A percentile compares a stretch with the other conserved stretches of the same genome.
phyloP scores from a whole-genome alignment of 2,329 filamentous ascomycete species.

The Penicillium corylophilum region DNA sequence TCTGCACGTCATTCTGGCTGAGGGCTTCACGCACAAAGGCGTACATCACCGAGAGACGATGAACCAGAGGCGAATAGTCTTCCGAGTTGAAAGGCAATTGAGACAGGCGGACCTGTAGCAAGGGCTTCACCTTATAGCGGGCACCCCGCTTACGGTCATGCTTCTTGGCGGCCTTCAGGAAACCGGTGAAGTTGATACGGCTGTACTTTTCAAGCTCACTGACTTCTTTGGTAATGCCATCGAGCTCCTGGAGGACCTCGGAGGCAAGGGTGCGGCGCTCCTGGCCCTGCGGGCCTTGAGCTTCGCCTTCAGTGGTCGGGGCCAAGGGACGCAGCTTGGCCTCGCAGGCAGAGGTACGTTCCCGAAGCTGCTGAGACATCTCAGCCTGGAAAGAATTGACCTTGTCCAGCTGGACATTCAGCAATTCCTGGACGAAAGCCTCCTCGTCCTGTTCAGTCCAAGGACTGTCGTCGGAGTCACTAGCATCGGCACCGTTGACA shows the following conservation, averaged over 20 bases:
- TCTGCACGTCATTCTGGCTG: conserved; percentile 49
- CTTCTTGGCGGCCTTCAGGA: conserved; percentile 98
- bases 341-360: conserved; percentile 72
- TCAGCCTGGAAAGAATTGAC: conserved; percentile 85
- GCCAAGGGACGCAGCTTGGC: conserved; percentile 61
- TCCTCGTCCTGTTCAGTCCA: conserved; percentile 97
- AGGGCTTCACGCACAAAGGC: conserved; percentile 86
- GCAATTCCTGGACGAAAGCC: conserved; percentile 88
- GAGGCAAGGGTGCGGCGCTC: conserved; percentile 56
- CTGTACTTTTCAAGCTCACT: conserved; percentile 94
- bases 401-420: conserved; percentile 93
- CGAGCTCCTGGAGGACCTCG: conserved; percentile 75
- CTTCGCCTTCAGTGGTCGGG: conserved; percentile 35
- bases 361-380: conserved; percentile 76
- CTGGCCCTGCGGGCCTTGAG: conserved; percentile 42
- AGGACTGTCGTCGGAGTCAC: conserved; percentile 55
- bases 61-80: conserved; percentile 85
- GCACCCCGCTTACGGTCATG: conserved; percentile 90
- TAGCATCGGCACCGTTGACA: conserved; percentile 45
- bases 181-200: conserved; percentile 94
- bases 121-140: conserved; percentile 82
- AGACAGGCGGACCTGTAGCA: conserved; percentile 87
- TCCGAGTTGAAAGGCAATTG: conserved; percentile 93
- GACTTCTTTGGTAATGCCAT: conserved; percentile 83
- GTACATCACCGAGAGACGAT: conserved; percentile 89